Evolutionary conservation across 176 grass and related monocot species (phyloP).

Genomic region (Olyra latifolia): DNA sequence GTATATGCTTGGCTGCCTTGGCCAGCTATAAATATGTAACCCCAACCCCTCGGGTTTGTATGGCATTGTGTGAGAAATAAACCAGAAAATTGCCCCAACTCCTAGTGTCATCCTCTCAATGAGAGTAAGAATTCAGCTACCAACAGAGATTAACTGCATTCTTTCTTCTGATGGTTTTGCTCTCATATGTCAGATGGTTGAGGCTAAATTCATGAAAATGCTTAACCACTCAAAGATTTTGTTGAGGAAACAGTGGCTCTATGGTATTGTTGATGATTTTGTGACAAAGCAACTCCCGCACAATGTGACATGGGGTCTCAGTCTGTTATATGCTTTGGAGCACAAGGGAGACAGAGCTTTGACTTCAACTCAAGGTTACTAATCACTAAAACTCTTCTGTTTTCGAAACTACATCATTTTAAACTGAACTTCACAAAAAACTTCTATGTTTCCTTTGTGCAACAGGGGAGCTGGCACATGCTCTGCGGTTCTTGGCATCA

Average conservation of each 20-base stretch:
- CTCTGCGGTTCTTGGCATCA: slow-evolving; percentile 90
- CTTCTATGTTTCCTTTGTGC: slow-evolving; percentile 33
- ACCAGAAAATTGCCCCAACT: no score
- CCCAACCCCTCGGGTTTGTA: no score
- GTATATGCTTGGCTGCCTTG: no score
- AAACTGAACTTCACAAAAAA: neutral
- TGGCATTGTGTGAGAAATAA: no score
- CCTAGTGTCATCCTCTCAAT: no score
- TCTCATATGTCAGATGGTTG: slow-evolving; percentile 69
- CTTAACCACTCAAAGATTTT: slow-evolving; percentile 82
- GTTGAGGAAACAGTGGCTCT: slow-evolving; percentile 90
- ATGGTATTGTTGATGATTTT: slow-evolving; percentile 99
- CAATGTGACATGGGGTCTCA: slow-evolving; percentile 98
- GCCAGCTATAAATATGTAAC: no score
- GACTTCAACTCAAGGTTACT: slow-evolving; percentile 87
- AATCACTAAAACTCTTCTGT: slow-evolving; percentile 9
- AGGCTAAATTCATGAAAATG: slow-evolving; percentile 83
- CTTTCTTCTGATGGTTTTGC: slow-evolving; percentile 26
- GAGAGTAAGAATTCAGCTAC: no score
- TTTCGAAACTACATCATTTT: slow-evolving; percentile 9
- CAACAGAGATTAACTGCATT: neutral
- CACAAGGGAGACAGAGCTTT: slow-evolving; percentile 93
- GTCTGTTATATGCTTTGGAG: slow-evolving; percentile 98
- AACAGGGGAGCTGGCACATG: slow-evolving; percentile 94
- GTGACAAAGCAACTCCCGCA: slow-evolving; percentile 97